phyloP scores from a whole-genome alignment of 1,139 yeast species.

The Sugiyamaella novakii region DNA sequence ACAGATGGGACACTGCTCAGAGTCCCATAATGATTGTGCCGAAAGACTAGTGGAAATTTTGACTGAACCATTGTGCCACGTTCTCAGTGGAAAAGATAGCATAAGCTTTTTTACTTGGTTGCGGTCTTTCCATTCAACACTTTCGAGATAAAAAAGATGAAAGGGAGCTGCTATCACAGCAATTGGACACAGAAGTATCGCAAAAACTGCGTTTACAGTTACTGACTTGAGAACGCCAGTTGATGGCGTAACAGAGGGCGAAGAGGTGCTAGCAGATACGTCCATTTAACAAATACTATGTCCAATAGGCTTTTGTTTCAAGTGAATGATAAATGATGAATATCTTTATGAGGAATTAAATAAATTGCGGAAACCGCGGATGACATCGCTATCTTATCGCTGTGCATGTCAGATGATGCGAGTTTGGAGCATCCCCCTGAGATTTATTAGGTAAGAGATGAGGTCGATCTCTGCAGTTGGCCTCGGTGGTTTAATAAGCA shows the following conservation, averaged over 20 bases:
- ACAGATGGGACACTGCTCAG: conserved; percentile 44
- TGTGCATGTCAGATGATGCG: no score
- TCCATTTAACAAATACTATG: no score
- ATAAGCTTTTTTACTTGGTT: background rate
- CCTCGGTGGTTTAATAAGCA: background rate
- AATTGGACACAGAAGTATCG: conserved; percentile 1
- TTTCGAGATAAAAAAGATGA: conserved; percentile 4
- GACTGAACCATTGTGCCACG: background rate
- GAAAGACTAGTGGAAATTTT: background rate
- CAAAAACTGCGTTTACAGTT: background rate
- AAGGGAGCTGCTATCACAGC: conserved; percentile 8
- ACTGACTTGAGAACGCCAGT: background rate
- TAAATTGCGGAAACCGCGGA: no score
- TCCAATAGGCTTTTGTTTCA: no score
- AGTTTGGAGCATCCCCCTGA: no score
- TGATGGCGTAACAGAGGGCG: no score
- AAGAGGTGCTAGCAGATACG: no score
- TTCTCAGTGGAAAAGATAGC: background rate
- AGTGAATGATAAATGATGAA: no score
- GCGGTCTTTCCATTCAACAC: conserved; percentile 2
- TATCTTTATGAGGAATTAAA: no score
- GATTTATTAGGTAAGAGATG: conserved; percentile 2
- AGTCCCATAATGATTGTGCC: background rate
- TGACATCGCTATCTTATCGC: no score
- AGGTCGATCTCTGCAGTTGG: no score